Evolutionary conservation across 192 early-diverging fungal genomes (phyloP).

Genomic region (Podila clonocystis): DNA sequence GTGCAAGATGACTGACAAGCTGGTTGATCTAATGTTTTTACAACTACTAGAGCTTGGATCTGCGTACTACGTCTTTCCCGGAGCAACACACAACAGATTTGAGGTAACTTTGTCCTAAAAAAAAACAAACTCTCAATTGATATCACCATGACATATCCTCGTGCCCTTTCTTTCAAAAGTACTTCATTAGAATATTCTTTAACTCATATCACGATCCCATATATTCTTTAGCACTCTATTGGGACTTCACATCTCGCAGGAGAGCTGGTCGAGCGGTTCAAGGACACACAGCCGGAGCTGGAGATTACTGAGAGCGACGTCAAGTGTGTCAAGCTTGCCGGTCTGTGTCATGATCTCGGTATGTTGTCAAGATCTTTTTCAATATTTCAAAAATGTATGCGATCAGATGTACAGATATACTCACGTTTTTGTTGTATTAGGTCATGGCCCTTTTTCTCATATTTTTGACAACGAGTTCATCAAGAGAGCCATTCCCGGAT

Average conservation of each 20-base stretch:
- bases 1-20: not conserved
- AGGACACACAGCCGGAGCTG: conserved; percentile 80
- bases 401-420: not conserved
- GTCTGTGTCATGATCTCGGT: conserved; percentile 93
- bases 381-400: not conserved
- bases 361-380: not conserved
- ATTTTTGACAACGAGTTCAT: conserved; percentile 95
- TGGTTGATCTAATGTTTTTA: not conserved
- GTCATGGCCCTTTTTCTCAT: conserved; percentile 98
- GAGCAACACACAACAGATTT: conserved; percentile 95
- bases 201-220: too few species aligned
- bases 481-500: conserved; percentile 64
- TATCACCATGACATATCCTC: not conserved
- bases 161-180: too few species aligned
- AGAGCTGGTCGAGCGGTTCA: conserved; percentile 74
- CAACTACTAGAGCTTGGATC: conserved; percentile 65
- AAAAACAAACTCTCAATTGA: not conserved
- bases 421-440: conserved; percentile 24
- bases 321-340: conserved; percentile 89
- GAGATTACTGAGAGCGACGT: conserved; percentile 82
- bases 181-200: too few species aligned
- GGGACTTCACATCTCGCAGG: conserved; percentile 88
- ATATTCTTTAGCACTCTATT: conserved; percentile 19
- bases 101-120: conserved; percentile 69
- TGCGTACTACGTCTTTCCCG: conserved; percentile 91